Evolutionary conservation across 768 basidiomycete species (phyloP), one percentile per base, ranked within the genome.

Genomic region (Serendipita sp.): DNA sequence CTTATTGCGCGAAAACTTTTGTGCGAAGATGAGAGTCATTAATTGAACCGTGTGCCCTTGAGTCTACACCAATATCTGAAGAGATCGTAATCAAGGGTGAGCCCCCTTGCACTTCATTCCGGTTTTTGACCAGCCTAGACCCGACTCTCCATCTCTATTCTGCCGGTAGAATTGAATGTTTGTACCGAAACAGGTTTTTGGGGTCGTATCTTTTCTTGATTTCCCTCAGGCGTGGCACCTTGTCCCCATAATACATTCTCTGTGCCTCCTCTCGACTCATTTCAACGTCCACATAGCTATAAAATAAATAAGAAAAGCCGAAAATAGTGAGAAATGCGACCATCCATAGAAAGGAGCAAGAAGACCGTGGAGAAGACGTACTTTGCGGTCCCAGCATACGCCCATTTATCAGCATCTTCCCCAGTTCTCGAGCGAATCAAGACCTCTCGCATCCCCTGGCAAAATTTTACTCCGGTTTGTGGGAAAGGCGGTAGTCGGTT

Each of bases 141-240:
- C 34, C 34, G 14, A 7, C 14, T 38, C 34, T 7, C 7, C 5
- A 14, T 38, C 7, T 38, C 34, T 38, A 38, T 7, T 38, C 34
- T 38, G 34, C 34, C 45, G 53, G 53, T 28, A 24, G 24, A 22
- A 58, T 58, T 9, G 53, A 58, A 24, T 58, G 53, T 11, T 26
- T 26, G 31, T 58, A 58, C 22, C 22, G 30, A 31, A 58, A 58
- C 22, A 58, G 17, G 28, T 58, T 31, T 9, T 74, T 72, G 0
- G 91, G 90, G 69, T 95, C 92, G 67, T 90, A 88, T 56, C 75
- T 73, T 65, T 77, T 74, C 75, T 94, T 95, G 70, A 93, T 76
- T 65, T 80, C 79, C 38, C 76, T 74, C 1, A 94, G 77, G 34
- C 85, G 81, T 0, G 74, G 70, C 84, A 88, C 93, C 70, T 87